Evolutionary conservation across 23 red algal species (phyloP), one percentile per base, ranked within the genome.

Genomic region (Cyanidioschyzon merolae): DNA sequence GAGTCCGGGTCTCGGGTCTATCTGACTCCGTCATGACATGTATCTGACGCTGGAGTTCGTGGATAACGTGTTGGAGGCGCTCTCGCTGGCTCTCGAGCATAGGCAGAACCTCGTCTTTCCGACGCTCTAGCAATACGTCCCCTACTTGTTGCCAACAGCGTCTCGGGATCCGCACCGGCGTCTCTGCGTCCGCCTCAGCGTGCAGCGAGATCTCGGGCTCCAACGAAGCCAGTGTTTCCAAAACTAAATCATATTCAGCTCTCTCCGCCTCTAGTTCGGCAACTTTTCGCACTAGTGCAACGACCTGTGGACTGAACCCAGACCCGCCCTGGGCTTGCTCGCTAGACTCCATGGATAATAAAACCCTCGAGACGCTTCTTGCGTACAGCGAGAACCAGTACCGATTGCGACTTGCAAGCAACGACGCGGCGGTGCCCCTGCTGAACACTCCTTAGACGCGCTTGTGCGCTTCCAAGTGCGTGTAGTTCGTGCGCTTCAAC

Each of bases 81-180:
- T 71, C 63, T 27, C 63, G 63, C 29, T 71, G 63, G 29, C 32
- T 35, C 63, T 71, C n/a, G 12, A 71, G 30, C 32, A 35, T 17
- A 3, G 21, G 12, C 63, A 25, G 16, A 7, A 71, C 7, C 63
- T 71, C 63, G 3, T 71, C 63, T 35, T 32, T 25, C 7, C 63
- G 63, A 32, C 63, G 63, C 32, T 71, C 63, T 35, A 71, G 12
- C 63, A 71, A 32, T 35, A 71, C 63, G 29, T 32, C 29, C 7
- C 63, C 63, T 7, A 71, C 63, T 71, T 71, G 63, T 27, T 71
- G 63, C 63, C 63, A 71, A 71, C 63, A 71, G 12, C 63, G 12
- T 25, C 63, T 7, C 12, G 63, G 63, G 3, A 25, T 3, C 32
- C 63, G 63, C 63, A 7, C 63, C 16, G 12, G n/a, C 16, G 3